Conservation (phyloP, 768 basidiomycete genomes). For the Russula dissimulans region DNA sequence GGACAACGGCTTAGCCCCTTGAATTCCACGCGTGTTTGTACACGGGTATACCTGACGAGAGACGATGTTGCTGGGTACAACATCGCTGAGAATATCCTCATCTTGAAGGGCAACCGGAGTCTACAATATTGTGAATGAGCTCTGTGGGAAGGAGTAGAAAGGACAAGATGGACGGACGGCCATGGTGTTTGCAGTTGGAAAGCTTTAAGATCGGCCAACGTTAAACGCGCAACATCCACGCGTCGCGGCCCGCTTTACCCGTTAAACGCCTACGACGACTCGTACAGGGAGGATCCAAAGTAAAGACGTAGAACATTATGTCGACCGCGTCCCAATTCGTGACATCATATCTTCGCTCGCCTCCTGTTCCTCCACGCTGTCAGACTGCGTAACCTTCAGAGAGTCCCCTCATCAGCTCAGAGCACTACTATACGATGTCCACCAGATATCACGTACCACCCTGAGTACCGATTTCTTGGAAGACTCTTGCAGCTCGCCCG, state of each 20-base stretch:
- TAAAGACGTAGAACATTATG: too few relatives aligned
- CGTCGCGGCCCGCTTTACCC: constrained; percentile 4
- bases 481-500: constrained; percentile 90
- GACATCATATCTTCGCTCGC: constrained; percentile 74
- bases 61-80: constrained; percentile 85
- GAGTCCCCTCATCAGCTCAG: background rate
- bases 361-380: constrained; percentile 78
- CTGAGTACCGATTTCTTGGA: constrained; percentile 65
- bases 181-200: constrained; percentile 11
- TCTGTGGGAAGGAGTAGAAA: background rate
- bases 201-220: background rate
- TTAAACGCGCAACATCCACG: background rate
- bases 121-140: constrained; percentile 3
- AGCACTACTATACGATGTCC: background rate
- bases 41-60: constrained; percentile 61
- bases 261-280: too few relatives aligned
- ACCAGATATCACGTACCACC: constrained; percentile 33
- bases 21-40: background rate
- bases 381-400: constrained; percentile 72
- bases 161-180: constrained; percentile 15
- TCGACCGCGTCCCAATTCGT: constrained; percentile 57
- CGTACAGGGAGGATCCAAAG: too few relatives aligned
- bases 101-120: constrained; percentile 30
- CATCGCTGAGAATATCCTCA: constrained; percentile 84
- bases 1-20: constrained; percentile 19